Percentiles rank a stretch among this genome's conserved stretches.
Evolutionary conservation across 73 alveolate genomes (phyloP).

Genomic region (Blepharisma japonicum): DNA sequence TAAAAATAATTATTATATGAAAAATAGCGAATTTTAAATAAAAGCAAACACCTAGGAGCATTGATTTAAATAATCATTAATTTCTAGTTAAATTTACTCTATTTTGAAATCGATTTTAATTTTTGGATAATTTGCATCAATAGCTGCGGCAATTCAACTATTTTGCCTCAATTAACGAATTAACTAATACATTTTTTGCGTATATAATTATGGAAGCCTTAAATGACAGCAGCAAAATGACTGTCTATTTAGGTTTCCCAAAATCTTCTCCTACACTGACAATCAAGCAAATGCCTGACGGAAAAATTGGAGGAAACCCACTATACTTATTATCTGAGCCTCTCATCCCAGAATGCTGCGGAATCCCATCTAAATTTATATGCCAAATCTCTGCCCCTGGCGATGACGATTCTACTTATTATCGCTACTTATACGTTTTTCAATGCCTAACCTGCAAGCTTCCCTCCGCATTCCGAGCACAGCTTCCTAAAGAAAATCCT

Average conservation of each 20-base stretch:
- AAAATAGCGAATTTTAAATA: too few relatives aligned
- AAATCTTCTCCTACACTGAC: background rate
- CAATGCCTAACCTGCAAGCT: slow-evolving; percentile 4
- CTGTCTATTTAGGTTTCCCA: slow-evolving; percentile 19
- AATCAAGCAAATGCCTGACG: slow-evolving; percentile 8
- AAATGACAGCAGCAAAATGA: background rate
- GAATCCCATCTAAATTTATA: background rate
- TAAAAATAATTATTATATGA: too few relatives aligned
- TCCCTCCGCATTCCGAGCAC: background rate
- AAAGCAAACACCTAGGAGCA: too few relatives aligned
- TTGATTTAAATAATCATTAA: too few relatives aligned
- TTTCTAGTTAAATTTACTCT: too few relatives aligned
- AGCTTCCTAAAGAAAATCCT: background rate
- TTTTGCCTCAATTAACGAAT: too few relatives aligned
- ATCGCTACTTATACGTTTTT: slow-evolving; percentile 8
- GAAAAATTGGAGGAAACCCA: slow-evolving; percentile 20
- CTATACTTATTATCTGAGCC: background rate
- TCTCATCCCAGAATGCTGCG: background rate
- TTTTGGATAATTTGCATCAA: too few relatives aligned
- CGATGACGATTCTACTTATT: background rate
- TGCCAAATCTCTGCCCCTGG: slow-evolving; percentile 28
- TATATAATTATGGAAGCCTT: background rate
- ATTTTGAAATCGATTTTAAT: too few relatives aligned
- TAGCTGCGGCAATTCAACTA: too few relatives aligned
- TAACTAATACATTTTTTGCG: too few relatives aligned